These are phyloP conservation scores for Cordyceps cicadae DNA, from an alignment of 2,329 filamentous ascomycete genomes.

Conservation along the genomic window DNA sequence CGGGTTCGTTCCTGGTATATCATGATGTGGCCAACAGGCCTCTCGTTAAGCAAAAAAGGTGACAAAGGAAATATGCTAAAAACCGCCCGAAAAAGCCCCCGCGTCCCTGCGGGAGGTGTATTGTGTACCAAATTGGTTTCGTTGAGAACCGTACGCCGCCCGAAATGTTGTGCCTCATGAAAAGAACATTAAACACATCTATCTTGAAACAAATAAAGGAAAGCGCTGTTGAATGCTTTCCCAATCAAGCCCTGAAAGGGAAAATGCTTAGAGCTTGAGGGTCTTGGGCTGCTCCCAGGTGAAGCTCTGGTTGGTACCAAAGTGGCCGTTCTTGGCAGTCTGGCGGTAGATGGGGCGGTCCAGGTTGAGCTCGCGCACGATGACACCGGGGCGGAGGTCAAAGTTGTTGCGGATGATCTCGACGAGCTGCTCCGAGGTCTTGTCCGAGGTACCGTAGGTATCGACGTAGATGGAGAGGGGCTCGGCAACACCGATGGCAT, in stretches of 20 bases:
- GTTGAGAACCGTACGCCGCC: constrained; percentile 40
- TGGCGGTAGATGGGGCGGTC: constrained; percentile 95
- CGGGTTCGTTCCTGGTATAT: constrained; percentile 29
- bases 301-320: constrained; percentile 93
- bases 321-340: constrained; percentile 99
- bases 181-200: constrained; percentile 31
- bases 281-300: constrained; percentile 97
- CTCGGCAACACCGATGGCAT: constrained; percentile 98
- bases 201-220: constrained; percentile 23
- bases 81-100: constrained; percentile 19
- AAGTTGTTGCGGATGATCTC: constrained; percentile 94
- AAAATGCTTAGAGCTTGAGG: constrained; percentile 68
- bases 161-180: constrained; percentile 26
- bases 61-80: constrained; percentile 25
- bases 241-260: constrained; percentile 15
- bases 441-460: constrained; percentile 88
- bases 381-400: constrained; percentile 94
- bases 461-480: constrained; percentile 97
- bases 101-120: constrained; percentile 22
- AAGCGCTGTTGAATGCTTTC: constrained; percentile 36
- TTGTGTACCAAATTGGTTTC: constrained; percentile 29
- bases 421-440: constrained; percentile 86
- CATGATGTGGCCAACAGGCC: constrained; percentile 15
- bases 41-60: constrained; percentile 18
- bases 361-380: constrained; percentile 93